These are phyloP conservation scores for Dendrobium officinale DNA, from an alignment of 106 monocot genomes.

Conservation along the genomic window DNA sequence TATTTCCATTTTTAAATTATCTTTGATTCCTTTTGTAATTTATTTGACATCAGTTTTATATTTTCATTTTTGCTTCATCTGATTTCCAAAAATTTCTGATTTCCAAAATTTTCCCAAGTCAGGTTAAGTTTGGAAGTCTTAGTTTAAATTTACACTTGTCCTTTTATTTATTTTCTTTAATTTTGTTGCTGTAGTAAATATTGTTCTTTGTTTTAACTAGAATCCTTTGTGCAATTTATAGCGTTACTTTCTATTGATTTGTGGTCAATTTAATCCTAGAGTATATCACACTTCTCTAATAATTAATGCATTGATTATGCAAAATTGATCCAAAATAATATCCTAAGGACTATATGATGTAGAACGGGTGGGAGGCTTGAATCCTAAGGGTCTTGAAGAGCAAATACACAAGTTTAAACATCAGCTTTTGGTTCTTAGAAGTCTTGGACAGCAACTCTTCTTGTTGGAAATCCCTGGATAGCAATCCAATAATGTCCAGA, in stretches of 20 bases:
- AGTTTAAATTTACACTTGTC: not conserved
- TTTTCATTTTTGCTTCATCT: not conserved
- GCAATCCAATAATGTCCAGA: too few species aligned
- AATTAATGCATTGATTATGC: too few species aligned
- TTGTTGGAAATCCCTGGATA: too few species aligned
- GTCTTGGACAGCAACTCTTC: too few species aligned
- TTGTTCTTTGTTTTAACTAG: not conserved
- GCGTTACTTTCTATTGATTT: not conserved
- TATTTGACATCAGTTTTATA: not conserved
- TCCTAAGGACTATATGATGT: too few species aligned
- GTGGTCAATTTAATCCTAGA: too few species aligned
- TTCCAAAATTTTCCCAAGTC: not conserved
- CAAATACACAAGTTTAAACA: too few species aligned
- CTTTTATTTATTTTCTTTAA: not conserved
- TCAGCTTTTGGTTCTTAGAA: too few species aligned
- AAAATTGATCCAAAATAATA: too few species aligned
- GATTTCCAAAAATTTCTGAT: not conserved
- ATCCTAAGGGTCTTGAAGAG: too few species aligned
- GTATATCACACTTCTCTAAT: too few species aligned
- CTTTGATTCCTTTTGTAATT: not conserved
- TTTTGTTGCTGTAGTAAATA: not conserved
- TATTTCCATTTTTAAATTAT: not conserved
- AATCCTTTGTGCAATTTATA: not conserved
- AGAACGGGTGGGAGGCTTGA: too few species aligned
- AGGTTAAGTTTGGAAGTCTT: not conserved